Evolutionary conservation across 768 basidiomycete genomes (phyloP), one percentile per base, ranked within the genome.

Genomic region (Sarcodon aspratus): DNA sequence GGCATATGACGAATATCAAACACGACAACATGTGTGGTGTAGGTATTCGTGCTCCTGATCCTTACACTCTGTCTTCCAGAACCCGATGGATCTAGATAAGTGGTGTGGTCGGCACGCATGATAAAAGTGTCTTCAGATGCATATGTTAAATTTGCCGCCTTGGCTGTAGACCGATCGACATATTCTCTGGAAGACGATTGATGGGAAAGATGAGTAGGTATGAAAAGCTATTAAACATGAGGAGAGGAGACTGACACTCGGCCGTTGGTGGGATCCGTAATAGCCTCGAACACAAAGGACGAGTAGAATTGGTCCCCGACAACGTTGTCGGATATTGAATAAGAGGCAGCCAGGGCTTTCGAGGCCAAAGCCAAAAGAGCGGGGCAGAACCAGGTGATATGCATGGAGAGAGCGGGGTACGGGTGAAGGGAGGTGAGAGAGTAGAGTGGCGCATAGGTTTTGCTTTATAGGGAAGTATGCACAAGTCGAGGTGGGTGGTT

Each of bases 221-320:
- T 44, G 33, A 17, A 31, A 0, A 8, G 27, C 10, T 7, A 34
- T n/a, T n/a, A 40, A 33, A 18, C 3, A 33, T 40, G n/a, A 37
- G 33, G 10, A 40, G 44, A 36, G 10, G 38, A 43, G 11, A 42
- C 75, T 55, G 61, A 82, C 82, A 85, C 82, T 47, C 80, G 69
- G 31, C 82, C 82, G 52, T 80, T 68, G 7, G 82, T 83, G 4
- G 82, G 81, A 56, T 84, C 82, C 1, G 73, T 12, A 36, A 76
- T 72, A 15, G 67, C 66, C 55, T 78, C 56, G 55, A 70, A 71
- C 4, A 58, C 52, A 55, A 84, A 84, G 9, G 67, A 59, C n/a
- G 65, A 61, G 49, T 76, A 67, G 55, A 84, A 82, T 36, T 48
- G 54, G 32, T 50, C 11, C 35, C 61, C 61, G 35, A 58, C 53